These are phyloP conservation scores for Lathyrus tuberosus DNA, from an alignment of 306 rosid species.

Conservation along the genomic window DNA sequence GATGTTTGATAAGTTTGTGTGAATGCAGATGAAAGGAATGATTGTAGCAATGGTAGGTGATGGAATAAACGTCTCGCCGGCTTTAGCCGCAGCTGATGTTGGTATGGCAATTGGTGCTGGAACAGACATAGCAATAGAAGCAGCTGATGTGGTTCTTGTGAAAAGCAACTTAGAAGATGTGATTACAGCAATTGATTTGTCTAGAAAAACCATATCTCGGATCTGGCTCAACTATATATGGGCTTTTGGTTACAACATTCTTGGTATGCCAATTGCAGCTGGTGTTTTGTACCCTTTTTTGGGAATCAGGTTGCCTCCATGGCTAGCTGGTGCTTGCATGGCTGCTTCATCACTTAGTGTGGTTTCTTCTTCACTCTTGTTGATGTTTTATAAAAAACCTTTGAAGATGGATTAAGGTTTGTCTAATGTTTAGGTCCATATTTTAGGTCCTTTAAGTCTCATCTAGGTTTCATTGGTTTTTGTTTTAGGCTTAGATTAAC, in stretches of 20 bases:
- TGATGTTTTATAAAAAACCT: conserved; percentile 88
- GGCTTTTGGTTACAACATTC: conserved; percentile 95
- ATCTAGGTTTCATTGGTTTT: neutral
- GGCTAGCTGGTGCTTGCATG: conserved; percentile 99
- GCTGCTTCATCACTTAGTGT: conserved; percentile 96
- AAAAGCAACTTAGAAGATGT: conserved; percentile 93
- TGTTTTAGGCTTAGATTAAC: neutral
- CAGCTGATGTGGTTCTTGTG: conserved; percentile 86
- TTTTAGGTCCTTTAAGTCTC: neutral
- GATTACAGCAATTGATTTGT: conserved; percentile 85
- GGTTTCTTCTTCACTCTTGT: conserved; percentile 83
- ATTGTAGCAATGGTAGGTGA: conserved; percentile 91
- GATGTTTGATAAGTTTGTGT: conserved; percentile 26
- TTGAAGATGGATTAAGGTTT: conserved; percentile 15
- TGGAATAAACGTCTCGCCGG: conserved; percentile 93
- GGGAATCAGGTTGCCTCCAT: conserved; percentile 87
- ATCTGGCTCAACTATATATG: conserved; percentile 85
- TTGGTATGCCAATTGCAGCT: conserved; percentile 93
- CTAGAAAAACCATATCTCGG: conserved; percentile 78
- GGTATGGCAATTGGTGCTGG: conserved; percentile 99
- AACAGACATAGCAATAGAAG: conserved; percentile 87
- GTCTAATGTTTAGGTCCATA: conserved; percentile 32
- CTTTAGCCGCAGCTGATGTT: conserved; percentile 89
- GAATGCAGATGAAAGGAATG: conserved; percentile 74
- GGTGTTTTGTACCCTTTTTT: conserved; percentile 81